phyloP scores from a whole-genome alignment of 768 basidiomycete genomes.

The Russula brevipes region DNA sequence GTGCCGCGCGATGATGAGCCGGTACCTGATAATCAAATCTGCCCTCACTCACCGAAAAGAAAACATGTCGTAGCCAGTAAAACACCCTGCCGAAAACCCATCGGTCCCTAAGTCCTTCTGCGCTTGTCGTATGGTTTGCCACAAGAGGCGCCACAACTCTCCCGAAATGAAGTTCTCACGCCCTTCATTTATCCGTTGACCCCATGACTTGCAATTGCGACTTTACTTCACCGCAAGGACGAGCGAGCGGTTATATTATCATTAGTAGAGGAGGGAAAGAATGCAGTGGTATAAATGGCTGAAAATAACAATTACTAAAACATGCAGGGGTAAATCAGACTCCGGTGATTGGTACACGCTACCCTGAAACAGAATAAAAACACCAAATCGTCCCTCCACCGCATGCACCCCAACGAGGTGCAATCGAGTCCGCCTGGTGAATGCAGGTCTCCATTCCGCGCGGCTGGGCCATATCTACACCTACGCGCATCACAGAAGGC shows the following conservation, averaged over 20 bases:
- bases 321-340: constrained; percentile 25
- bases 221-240: background rate
- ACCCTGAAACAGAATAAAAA: constrained; percentile 7
- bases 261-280: background rate
- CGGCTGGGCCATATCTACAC: constrained; percentile 5
- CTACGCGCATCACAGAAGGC: constrained; percentile 12
- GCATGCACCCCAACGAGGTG: constrained; percentile 12
- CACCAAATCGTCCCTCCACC: background rate
- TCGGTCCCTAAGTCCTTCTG: constrained; percentile 29
- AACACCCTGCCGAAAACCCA: constrained; percentile 90
- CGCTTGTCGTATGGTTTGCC: background rate
- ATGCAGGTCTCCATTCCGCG: background rate
- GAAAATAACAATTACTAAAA: constrained; percentile 22
- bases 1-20: constrained; percentile 8
- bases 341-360: constrained; percentile 19
- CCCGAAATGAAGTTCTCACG: constrained; percentile 11
- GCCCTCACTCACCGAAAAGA: constrained; percentile 64
- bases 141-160: background rate
- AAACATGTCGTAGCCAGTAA: constrained; percentile 84
- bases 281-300: constrained; percentile 24
- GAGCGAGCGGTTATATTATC: background rate
- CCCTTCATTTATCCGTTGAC: background rate
- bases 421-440: background rate
- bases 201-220: too few relatives aligned
- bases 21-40: background rate